Percentiles rank a stretch among this genome's conserved stretches.
Evolutionary conservation across 495 filamentous ascomycete genomes (phyloP).

Genomic region (Penicillium goetzii): DNA sequence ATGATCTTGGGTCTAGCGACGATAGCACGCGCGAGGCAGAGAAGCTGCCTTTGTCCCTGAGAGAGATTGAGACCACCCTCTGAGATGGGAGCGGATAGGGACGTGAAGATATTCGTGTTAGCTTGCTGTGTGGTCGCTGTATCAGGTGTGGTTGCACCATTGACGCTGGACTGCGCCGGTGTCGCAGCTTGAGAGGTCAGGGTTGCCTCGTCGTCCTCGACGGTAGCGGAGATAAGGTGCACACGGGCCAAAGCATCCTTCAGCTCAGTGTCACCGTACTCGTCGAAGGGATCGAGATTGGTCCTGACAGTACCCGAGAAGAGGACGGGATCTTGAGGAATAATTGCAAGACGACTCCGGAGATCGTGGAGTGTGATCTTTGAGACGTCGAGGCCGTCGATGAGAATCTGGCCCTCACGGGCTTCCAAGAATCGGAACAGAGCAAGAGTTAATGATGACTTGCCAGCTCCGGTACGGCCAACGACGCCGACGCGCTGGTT

Average conservation of each 20-base stretch:
- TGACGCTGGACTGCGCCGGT: constrained; percentile 26
- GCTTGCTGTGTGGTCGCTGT: constrained; percentile 33
- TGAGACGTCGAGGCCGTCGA: constrained; percentile 78
- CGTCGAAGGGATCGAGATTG: constrained; percentile 81
- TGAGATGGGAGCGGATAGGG: constrained; percentile 64
- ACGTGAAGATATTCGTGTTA: constrained; percentile 66
- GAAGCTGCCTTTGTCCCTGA: constrained; percentile 85
- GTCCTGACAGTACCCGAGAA: constrained; percentile 84
- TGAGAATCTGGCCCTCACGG: constrained; percentile 66
- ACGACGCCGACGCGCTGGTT: constrained; percentile 83
- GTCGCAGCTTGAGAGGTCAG: constrained; percentile 40
- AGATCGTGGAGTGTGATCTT: constrained; percentile 74
- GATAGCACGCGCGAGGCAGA: constrained; percentile 87
- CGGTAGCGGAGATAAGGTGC: constrained; percentile 60
- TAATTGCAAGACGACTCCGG: constrained; percentile 76
- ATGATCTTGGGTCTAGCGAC: constrained; percentile 79
- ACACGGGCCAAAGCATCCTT: constrained; percentile 76
- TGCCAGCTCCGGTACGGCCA: constrained; percentile 85
- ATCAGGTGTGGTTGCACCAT: constrained; percentile 33
- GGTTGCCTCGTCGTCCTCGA: constrained; percentile 39
- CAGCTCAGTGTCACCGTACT: constrained; percentile 72
- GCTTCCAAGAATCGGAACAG: constrained; percentile 85
- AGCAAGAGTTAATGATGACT: constrained; percentile 80
- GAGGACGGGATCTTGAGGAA: constrained; percentile 84
- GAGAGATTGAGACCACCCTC: constrained; percentile 82